Evolutionary conservation across 1,284 basidiomycete species (phyloP).

Genomic region (Trichosporon faecale): DNA sequence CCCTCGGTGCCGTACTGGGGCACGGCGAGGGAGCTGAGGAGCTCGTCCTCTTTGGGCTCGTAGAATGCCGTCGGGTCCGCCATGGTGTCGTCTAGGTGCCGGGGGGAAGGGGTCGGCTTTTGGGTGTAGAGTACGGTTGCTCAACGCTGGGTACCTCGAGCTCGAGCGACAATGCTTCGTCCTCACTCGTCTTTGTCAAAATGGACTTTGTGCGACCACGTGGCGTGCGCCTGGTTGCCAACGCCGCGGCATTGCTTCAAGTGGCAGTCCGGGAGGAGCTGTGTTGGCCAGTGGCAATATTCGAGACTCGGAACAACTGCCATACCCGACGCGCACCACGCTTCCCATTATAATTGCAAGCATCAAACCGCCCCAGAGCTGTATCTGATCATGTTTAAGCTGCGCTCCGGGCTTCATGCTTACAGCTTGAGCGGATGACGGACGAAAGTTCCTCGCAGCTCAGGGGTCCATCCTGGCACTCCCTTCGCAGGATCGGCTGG

Average conservation of each 20-base stretch:
- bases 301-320: too few species aligned
- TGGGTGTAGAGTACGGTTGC: conserved; percentile 5
- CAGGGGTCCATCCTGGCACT: too few species aligned
- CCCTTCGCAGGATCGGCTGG: too few species aligned
- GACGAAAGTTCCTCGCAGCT: too few species aligned
- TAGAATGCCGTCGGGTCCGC: conserved; percentile 51
- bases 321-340: too few species aligned
- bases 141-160: conserved; percentile 5
- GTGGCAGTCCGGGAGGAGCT: background rate
- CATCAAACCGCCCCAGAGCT: too few species aligned
- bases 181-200: conserved; percentile 1
- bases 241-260: background rate
- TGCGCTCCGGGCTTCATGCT: too few species aligned
- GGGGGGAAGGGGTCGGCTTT: background rate
- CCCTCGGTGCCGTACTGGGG: conserved; percentile 33
- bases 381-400: too few species aligned
- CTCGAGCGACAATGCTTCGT: conserved; percentile 4
- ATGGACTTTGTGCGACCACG: conserved; percentile 10
- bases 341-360: too few species aligned
- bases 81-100: conserved; percentile 30
- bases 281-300: background rate
- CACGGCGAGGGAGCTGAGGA: conserved; percentile 46
- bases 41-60: conserved; percentile 50
- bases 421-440: too few species aligned
- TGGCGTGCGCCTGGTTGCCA: background rate